phyloP scores from a whole-genome alignment of 495 filamentous ascomycete genomes.

The Polyplosphaeria fusca region DNA sequence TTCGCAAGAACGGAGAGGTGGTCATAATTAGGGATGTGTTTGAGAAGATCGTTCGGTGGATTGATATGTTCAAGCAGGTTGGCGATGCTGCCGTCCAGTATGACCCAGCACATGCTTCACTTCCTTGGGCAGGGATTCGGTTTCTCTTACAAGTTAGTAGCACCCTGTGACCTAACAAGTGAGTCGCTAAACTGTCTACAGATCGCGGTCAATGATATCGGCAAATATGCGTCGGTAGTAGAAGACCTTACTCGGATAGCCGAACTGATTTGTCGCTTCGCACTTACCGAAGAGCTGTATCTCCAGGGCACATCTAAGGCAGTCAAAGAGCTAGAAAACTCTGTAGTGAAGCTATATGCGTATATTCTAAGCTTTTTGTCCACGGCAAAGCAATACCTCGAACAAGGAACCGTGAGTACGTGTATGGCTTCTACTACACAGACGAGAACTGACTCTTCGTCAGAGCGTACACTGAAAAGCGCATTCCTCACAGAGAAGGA shows the following conservation, averaged over 20 bases:
- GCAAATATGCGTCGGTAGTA: conserved; percentile 27
- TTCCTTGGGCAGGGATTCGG: conserved; percentile 48
- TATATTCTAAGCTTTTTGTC: too few species aligned
- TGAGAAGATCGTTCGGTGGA: conserved; percentile 41
- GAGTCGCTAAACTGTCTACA: conserved; percentile 7
- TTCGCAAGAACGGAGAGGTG: too few species aligned
- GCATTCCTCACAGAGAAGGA: too few species aligned
- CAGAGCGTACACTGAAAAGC: too few species aligned
- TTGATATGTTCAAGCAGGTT: conserved; percentile 43
- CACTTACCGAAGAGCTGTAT: conserved; percentile 38
- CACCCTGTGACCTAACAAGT: not conserved
- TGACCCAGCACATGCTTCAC: conserved; percentile 44
- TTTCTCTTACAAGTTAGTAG: conserved; percentile 43
- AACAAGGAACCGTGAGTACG: too few species aligned
- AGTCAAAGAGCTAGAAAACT: too few species aligned
- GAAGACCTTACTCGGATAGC: conserved; percentile 35
- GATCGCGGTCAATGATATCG: conserved; percentile 29
- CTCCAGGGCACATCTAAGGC: too few species aligned
- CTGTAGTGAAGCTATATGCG: too few species aligned
- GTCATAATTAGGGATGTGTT: conserved; percentile 40
- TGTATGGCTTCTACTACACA: too few species aligned
- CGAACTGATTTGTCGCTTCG: conserved; percentile 33
- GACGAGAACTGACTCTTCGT: too few species aligned
- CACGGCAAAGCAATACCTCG: too few species aligned
- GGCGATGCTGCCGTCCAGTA: conserved; percentile 43